Conservation (phyloP, 768 basidiomycete species). For the Tylopilus balloui region DNA sequence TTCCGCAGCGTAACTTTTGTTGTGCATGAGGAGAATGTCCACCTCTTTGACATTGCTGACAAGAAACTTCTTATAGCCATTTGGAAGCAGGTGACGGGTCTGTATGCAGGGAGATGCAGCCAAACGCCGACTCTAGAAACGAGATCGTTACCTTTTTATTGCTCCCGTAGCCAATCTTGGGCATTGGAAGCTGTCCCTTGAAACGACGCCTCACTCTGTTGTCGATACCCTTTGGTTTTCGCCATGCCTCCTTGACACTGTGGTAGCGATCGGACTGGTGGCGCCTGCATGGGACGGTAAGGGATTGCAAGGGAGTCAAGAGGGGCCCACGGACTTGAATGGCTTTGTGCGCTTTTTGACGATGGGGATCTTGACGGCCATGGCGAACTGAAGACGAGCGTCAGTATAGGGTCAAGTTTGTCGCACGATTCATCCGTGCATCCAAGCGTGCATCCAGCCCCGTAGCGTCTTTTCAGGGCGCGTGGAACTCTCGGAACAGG, state of each 20-base stretch:
- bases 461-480: not conserved
- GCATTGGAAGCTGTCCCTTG: slow-evolving; percentile 96
- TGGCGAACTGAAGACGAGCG: slow-evolving; percentile 29
- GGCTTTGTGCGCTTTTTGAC: slow-evolving; percentile 96
- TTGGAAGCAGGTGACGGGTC: slow-evolving; percentile 95
- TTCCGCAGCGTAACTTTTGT: slow-evolving; percentile 92
- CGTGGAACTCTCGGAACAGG: not conserved
- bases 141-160: slow-evolving; percentile 65
- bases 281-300: slow-evolving; percentile 53
- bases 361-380: slow-evolving; percentile 58
- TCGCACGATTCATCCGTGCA: slow-evolving; percentile 19
- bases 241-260: slow-evolving; percentile 96
- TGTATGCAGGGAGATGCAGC: slow-evolving; percentile 24
- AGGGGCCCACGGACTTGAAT: slow-evolving; percentile 78
- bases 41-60: slow-evolving; percentile 92
- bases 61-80: slow-evolving; percentile 92
- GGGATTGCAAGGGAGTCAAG: slow-evolving; percentile 3
- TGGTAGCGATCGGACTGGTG: slow-evolving; percentile 99
- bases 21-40: slow-evolving; percentile 96
- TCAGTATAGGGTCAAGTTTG: slow-evolving; percentile 14
- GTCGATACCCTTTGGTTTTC: slow-evolving; percentile 99
- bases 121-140: not conserved
- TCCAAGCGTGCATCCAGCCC: slow-evolving; percentile 23
- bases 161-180: slow-evolving; percentile 81
- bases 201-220: slow-evolving; percentile 94